These are phyloP conservation scores for Phialophora chinensis DNA, from an alignment of 2,329 filamentous ascomycete genomes.

Conservation along the genomic window DNA sequence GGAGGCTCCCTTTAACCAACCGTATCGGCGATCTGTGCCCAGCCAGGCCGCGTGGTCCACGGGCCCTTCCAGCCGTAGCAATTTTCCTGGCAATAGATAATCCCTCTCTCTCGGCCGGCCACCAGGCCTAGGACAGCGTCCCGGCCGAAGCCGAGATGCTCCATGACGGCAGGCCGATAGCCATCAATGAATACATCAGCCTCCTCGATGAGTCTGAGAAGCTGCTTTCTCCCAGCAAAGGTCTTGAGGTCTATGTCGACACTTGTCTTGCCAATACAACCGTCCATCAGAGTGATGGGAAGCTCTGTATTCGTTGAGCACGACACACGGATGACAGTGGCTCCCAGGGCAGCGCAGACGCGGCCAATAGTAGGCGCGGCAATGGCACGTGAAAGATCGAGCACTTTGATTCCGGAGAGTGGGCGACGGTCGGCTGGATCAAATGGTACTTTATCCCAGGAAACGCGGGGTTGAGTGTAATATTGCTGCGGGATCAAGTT, in stretches of 20 bases:
- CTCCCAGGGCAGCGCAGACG: slow-evolving; percentile 52
- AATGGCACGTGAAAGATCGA: slow-evolving; percentile 55
- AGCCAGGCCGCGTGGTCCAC: slow-evolving; percentile 49
- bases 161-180: slow-evolving; percentile 56
- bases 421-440: slow-evolving; percentile 37
- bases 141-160: slow-evolving; percentile 64
- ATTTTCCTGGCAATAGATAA: slow-evolving; percentile 58
- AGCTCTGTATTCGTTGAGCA: slow-evolving; percentile 32
- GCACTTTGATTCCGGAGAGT: slow-evolving; percentile 55
- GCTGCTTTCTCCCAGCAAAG: slow-evolving; percentile 40
- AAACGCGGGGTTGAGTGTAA: slow-evolving; percentile 6
- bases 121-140: slow-evolving; percentile 49
- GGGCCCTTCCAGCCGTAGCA: slow-evolving; percentile 57
- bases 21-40: slow-evolving; percentile 58
- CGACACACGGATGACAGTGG: slow-evolving; percentile 54
- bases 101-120: slow-evolving; percentile 48
- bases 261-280: slow-evolving; percentile 45
- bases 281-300: slow-evolving; percentile 5
- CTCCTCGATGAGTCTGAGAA: slow-evolving; percentile 52
- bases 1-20: slow-evolving; percentile 43
- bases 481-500: neutral
- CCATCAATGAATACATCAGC: slow-evolving; percentile 62
- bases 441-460: neutral
- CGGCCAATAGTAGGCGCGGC: slow-evolving; percentile 52
- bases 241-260: slow-evolving; percentile 56